Evolutionary conservation across 2,329 filamentous ascomycete species (phyloP), one percentile per base, ranked within the genome.

Genomic region (Neonectria neomacrospora): DNA sequence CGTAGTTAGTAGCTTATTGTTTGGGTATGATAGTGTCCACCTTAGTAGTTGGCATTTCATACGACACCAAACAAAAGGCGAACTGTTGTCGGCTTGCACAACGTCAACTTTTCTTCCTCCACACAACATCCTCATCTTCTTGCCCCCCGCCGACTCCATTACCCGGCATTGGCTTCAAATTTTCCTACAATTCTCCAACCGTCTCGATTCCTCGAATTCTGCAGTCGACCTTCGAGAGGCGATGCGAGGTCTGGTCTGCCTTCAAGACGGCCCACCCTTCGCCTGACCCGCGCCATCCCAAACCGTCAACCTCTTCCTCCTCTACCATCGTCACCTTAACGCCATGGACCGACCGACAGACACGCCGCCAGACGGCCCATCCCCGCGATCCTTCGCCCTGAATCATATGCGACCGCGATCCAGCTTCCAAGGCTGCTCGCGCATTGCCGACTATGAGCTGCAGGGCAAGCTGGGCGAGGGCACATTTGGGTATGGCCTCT

Each of bases 401-500:
- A 82, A 82, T 55, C 84, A 88, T 73, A 79, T 82, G 75, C 85
- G 85, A 63, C 83, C 82, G 51, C 82, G 80, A 74, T 80, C 79
- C 63, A 90, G 86, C 68, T 99, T 96, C 77, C 83, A 85, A 56
- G 96, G 96, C 66, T 97, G 95, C 82, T 96, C 94, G 52, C 88
- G 87, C 73, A 94, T 96, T 69, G 82, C 83, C 70, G 91, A 94
- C 70, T 96, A 96, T 77, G 91, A 94, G 71, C 82, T 96, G 39
- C 81, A 91, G 70, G 89, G 89, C 55, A 96, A 96, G 80, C 87
- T 99, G 59, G 95, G 95, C 71, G 95, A 98, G 78, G 95, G 95
- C 65, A 98, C 95, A 22, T 98, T 98, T 80, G 95, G 95, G 90
- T 92, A 80, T 71, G 88, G 75, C 53, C 39, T 58, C 58, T 47